Conservation (phyloP, 345 rosid species). For the Rubroshorea leprosula region DNA sequence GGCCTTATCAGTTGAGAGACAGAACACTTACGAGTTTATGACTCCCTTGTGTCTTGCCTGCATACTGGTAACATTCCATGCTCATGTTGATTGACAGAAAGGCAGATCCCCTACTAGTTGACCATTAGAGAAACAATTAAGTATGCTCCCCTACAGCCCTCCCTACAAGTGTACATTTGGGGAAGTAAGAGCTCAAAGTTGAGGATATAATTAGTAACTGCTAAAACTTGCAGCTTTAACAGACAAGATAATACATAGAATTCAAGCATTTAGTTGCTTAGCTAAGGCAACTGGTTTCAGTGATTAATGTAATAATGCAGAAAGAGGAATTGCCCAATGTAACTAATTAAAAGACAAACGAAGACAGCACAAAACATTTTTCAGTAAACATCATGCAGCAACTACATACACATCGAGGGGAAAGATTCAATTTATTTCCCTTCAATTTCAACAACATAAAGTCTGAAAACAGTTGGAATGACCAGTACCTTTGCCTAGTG, state of each 20-base stretch:
- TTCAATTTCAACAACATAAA: too few species aligned
- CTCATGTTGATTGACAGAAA: too few species aligned
- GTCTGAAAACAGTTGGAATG: not conserved
- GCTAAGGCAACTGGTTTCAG: not conserved
- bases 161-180: too few species aligned
- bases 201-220: not conserved
- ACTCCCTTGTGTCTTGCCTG: not conserved
- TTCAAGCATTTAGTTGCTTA: not conserved
- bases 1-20: not conserved
- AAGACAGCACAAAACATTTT: too few species aligned
- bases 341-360: not conserved
- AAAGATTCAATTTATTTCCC: too few species aligned
- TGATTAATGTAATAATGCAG: not conserved
- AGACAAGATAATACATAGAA: too few species aligned
- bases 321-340: too few species aligned
- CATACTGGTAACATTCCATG: not conserved
- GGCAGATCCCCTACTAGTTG: too few species aligned
- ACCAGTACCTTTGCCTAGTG: too few species aligned
- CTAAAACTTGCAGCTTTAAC: not conserved
- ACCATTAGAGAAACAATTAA: not conserved
- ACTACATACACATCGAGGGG: not conserved
- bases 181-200: not conserved
- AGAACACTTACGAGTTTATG: not conserved
- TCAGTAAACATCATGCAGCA: not conserved
- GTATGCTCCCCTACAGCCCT: not conserved